Conservation (phyloP, 495 filamentous ascomycete genomes). For the Trypethelium eluteriae region DNA sequence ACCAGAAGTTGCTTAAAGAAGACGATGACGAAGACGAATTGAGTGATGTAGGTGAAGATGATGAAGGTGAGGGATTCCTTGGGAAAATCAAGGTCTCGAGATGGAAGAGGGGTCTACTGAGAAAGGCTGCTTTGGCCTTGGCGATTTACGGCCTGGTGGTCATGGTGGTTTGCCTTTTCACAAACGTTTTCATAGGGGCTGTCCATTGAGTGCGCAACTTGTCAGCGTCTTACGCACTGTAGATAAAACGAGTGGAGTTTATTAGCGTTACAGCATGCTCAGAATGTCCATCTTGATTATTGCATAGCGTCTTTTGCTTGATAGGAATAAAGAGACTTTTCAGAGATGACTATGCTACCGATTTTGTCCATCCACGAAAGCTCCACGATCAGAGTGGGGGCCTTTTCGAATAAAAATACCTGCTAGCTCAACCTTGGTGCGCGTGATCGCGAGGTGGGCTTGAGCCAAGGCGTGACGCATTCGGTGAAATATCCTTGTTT, state of each 20-base stretch:
- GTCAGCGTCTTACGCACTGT: not conserved
- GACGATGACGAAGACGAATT: conserved; percentile 54
- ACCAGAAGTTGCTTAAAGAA: conserved; percentile 78
- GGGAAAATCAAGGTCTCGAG: conserved; percentile 33
- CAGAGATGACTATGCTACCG: too few relatives aligned
- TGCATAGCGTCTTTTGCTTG: too few relatives aligned
- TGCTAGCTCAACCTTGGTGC: too few relatives aligned
- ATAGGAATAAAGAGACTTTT: too few relatives aligned
- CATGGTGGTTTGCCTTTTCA: conserved; percentile 79
- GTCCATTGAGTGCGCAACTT: not conserved
- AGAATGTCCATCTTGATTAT: not conserved
- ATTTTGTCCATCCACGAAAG: too few relatives aligned
- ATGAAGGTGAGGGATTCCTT: conserved; percentile 18
- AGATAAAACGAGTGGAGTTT: not conserved
- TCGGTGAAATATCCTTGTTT: too few relatives aligned
- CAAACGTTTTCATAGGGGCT: conserved; percentile 63
- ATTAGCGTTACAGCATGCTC: not conserved
- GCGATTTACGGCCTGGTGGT: conserved; percentile 77
- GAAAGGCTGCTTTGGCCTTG: conserved; percentile 65
- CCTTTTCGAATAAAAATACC: too few relatives aligned
- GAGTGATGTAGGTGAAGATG: conserved; percentile 16
- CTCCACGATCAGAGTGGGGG: too few relatives aligned
- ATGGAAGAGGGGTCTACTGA: conserved; percentile 55
- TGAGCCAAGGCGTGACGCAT: too few relatives aligned
- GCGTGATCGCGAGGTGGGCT: too few relatives aligned